Percentiles rank a stretch among this genome's conserved stretches.
Evolutionary conservation across 2,329 filamentous ascomycete genomes (phyloP).

Genomic region (Fusarium domesticum): DNA sequence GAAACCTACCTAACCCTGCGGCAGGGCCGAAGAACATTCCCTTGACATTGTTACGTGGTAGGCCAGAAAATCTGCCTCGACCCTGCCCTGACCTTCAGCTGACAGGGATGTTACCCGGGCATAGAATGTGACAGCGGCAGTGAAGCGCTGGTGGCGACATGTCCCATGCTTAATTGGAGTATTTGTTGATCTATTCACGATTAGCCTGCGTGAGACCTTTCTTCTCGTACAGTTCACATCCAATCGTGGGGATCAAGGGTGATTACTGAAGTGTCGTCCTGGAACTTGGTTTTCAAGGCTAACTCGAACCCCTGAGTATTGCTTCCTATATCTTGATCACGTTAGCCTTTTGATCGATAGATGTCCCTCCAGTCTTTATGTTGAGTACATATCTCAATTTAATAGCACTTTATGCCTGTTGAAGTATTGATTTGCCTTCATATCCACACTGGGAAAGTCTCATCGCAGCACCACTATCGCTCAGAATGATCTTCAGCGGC

Average conservation of each 20-base stretch:
- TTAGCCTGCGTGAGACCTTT: neutral
- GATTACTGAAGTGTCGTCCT: neutral
- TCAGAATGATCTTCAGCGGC: neutral
- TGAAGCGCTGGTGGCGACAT: neutral
- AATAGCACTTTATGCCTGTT: neutral
- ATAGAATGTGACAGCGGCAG: neutral
- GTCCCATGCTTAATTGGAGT: neutral
- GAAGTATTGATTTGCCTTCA: neutral
- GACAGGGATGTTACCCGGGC: neutral
- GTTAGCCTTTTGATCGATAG: too few relatives aligned
- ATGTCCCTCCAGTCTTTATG: neutral
- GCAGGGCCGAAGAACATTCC: too few relatives aligned
- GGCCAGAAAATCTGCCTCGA: neutral
- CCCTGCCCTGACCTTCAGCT: neutral
- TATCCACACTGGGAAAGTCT: neutral
- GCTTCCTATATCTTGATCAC: too few relatives aligned
- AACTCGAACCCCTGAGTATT: neutral
- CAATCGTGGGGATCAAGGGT: neutral
- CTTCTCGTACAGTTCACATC: neutral
- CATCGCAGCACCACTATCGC: neutral
- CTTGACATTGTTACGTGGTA: neutral
- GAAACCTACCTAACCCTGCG: too few relatives aligned
- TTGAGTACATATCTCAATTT: neutral
- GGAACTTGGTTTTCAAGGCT: neutral
- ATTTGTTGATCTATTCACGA: neutral